Conservation (phyloP, 352 stramenopile species). For the Phytophthora sansomeana region DNA sequence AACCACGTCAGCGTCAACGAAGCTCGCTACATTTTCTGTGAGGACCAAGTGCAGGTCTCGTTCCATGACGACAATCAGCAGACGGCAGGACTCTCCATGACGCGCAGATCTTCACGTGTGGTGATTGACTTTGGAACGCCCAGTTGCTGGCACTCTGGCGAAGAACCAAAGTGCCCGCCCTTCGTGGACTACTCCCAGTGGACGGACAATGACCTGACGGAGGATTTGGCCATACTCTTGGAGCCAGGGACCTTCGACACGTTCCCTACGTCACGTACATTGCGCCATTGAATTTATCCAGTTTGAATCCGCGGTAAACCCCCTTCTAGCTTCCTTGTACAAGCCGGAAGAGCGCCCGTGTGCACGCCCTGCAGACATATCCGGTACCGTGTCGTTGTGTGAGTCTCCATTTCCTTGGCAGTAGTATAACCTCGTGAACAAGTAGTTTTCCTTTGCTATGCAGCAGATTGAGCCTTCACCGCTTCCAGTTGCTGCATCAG, state of each 20-base stretch:
- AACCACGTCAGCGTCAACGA: conserved; percentile 11
- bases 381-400: conserved; percentile 30
- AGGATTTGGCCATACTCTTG: conserved; percentile 42
- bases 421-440: conserved; percentile 34
- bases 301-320: conserved; percentile 32
- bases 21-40: conserved; percentile 18
- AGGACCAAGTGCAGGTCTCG: conserved; percentile 28
- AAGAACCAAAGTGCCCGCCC: conserved; percentile 42
- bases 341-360: no score
- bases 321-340: conserved; percentile 17
- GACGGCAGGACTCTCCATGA: conserved; percentile 28
- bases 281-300: conserved; percentile 29
- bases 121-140: conserved; percentile 65
- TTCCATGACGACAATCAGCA: conserved; percentile 26
- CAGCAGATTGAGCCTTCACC: conserved; percentile 33
- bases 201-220: conserved; percentile 51
- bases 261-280: conserved; percentile 21
- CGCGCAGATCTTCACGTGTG: conserved; percentile 31
- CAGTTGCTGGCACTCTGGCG: conserved; percentile 50
- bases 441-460: conserved; percentile 23
- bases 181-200: conserved; percentile 38
- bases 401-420: no score
- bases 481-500: conserved; percentile 63
- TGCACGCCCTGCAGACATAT: no score
- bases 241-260: conserved; percentile 36